A percentile compares a stretch with the other conserved stretches of the same genome.
Conservation (phyloP, 352 stramenopile genomes). For the Globisporangium megalacanthum region DNA sequence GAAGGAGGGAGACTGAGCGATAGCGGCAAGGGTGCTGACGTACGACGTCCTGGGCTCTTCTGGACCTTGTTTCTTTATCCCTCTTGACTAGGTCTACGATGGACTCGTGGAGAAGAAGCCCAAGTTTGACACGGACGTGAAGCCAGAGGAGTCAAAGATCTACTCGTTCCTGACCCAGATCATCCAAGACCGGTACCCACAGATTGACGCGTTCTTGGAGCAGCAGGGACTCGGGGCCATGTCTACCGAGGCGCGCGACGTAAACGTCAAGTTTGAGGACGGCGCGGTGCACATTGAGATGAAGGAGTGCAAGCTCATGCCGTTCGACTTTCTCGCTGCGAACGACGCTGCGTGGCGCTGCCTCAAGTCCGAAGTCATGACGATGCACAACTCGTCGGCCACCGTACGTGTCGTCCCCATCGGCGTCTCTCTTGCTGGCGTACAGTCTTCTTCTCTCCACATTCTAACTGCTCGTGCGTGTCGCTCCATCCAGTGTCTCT, state of each 20-base stretch:
- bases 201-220: conserved; percentile 12
- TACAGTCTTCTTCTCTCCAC: neutral
- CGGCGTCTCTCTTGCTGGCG: neutral
- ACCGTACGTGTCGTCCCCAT: conserved; percentile 5
- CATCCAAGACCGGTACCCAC: conserved; percentile 12
- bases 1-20: neutral
- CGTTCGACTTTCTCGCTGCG: conserved; percentile 34
- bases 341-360: conserved; percentile 32
- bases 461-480: neutral
- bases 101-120: conserved; percentile 10
- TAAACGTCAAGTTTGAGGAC: conserved; percentile 11
- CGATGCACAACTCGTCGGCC: conserved; percentile 13
- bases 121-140: conserved; percentile 10
- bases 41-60: too few species aligned
- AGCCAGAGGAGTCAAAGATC: conserved; percentile 16
- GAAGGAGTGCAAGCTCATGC: conserved; percentile 47
- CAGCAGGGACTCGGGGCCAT: neutral
- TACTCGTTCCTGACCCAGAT: conserved; percentile 14
- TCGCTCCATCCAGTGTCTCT: neutral
- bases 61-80: neutral
- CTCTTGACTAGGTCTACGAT: conserved; percentile 6
- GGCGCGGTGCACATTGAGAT: conserved; percentile 28
- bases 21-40: too few species aligned
- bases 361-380: conserved; percentile 17
- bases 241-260: conserved; percentile 4